Percentiles rank a stretch among this genome's conserved stretches.
Evolutionary conservation across 1,139 yeast genomes (phyloP).

Genomic region (Pichia sp.): DNA sequence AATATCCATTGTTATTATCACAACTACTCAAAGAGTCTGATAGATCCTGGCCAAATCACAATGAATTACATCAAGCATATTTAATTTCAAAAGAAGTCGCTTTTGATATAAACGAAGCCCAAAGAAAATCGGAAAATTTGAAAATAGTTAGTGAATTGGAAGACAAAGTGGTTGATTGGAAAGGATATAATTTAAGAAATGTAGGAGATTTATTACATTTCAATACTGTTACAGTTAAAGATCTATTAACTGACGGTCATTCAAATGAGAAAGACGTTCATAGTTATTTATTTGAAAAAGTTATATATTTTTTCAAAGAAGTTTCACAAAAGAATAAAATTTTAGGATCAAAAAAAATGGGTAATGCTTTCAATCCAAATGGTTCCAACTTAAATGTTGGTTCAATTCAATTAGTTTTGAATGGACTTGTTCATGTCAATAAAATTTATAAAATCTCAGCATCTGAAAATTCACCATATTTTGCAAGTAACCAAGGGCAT

Average conservation of each 20-base stretch:
- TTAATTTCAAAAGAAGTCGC: constrained; percentile 70
- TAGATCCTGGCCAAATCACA: constrained; percentile 47
- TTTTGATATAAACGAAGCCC: constrained; percentile 87
- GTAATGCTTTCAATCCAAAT: constrained; percentile 26
- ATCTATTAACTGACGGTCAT: constrained; percentile 35
- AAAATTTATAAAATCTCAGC: constrained; percentile 23
- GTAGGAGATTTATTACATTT: constrained; percentile 82
- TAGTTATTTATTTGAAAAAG: constrained; percentile 82
- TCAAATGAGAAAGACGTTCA: constrained; percentile 84
- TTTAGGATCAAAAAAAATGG: constrained; percentile 39
- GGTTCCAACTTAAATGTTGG: constrained; percentile 1
- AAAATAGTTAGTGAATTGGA: constrained; percentile 61
- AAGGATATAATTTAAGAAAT: constrained; percentile 76
- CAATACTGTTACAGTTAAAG: constrained; percentile 71
- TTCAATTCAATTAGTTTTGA: constrained; percentile 21
- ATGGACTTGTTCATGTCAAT: constrained; percentile 28
- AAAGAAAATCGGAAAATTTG: constrained; percentile 83
- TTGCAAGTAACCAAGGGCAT: constrained; percentile 35
- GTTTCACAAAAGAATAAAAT: constrained; percentile 27
- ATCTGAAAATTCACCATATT: constrained; percentile 28
- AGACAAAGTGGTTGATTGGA: constrained; percentile 82
- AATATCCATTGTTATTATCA: constrained; percentile 76
- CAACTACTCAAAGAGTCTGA: constrained; percentile 67
- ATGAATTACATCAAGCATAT: constrained; percentile 64
- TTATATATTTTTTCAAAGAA: constrained; percentile 60